A percentile compares a stretch with the other conserved stretches of the same genome.
These are phyloP conservation scores for Pythium apleroticum DNA, from an alignment of 352 stramenopile species.

Conservation along the genomic window DNA sequence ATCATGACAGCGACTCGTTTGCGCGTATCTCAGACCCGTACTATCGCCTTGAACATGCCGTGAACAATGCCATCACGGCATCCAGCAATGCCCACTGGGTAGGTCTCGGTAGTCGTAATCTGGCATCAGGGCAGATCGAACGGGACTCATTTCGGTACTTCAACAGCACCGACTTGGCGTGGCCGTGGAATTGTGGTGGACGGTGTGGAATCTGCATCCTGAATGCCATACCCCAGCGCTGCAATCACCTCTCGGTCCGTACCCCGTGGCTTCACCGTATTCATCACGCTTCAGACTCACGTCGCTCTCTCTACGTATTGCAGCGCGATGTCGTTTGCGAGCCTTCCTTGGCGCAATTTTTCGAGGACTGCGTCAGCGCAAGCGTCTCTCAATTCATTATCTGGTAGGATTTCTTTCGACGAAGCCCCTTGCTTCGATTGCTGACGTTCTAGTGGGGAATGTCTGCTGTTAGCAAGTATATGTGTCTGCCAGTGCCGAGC, in stretches of 20 bases:
- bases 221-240: slow-evolving; percentile 5
- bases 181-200: slow-evolving; percentile 4
- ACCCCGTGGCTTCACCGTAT: too few relatives aligned
- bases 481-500: background rate
- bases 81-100: background rate
- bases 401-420: background rate
- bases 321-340: background rate
- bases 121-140: background rate
- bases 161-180: slow-evolving; percentile 1
- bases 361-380: background rate
- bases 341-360: background rate
- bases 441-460: background rate
- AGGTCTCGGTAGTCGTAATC: slow-evolving; percentile 1
- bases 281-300: background rate
- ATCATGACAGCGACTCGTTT: background rate
- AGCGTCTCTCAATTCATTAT: background rate
- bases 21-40: slow-evolving; percentile 3
- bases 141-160: background rate
- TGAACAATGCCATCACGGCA: slow-evolving; percentile 8
- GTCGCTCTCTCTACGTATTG: background rate
- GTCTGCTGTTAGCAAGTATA: background rate
- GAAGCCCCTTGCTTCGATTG: background rate
- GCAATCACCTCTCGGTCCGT: background rate
- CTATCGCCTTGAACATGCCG: slow-evolving; percentile 4
- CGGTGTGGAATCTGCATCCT: slow-evolving; percentile 11